These are phyloP conservation scores for Aspergillus intermedius DNA, from an alignment of 2,329 filamentous ascomycete species.

Conservation along the genomic window DNA sequence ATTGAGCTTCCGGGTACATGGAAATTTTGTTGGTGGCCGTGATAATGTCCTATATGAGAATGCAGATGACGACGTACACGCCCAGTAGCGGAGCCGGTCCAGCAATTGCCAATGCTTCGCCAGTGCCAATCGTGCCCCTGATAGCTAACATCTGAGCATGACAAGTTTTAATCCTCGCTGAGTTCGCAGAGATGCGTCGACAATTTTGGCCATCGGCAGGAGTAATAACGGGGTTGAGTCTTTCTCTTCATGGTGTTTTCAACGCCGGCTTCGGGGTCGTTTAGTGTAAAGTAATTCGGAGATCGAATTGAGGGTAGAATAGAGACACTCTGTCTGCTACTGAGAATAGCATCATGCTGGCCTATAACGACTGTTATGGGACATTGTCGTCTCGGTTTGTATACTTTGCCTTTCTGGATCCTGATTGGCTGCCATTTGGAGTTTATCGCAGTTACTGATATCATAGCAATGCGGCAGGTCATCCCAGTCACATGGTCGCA, in stretches of 20 bases:
- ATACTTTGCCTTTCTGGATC: too few relatives aligned
- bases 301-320: too few relatives aligned
- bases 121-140: constrained; percentile 8
- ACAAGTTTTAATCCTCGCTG: constrained; percentile 3
- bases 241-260: background rate
- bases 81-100: constrained; percentile 6
- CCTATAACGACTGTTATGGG: too few relatives aligned
- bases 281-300: too few relatives aligned
- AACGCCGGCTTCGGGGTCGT: background rate
- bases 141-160: constrained; percentile 9
- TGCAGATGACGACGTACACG: background rate
- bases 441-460: background rate
- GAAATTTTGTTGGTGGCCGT: constrained; percentile 43
- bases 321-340: too few relatives aligned
- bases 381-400: too few relatives aligned
- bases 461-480: background rate
- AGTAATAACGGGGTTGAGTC: too few relatives aligned
- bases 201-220: too few relatives aligned
- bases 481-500: too few relatives aligned
- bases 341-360: too few relatives aligned
- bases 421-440: background rate
- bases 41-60: constrained; percentile 2
- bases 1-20: constrained; percentile 47
- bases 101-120: constrained; percentile 1
- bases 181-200: too few relatives aligned